phyloP scores from a whole-genome alignment of 768 basidiomycete genomes.

The Panaeolus papilionaceus region DNA sequence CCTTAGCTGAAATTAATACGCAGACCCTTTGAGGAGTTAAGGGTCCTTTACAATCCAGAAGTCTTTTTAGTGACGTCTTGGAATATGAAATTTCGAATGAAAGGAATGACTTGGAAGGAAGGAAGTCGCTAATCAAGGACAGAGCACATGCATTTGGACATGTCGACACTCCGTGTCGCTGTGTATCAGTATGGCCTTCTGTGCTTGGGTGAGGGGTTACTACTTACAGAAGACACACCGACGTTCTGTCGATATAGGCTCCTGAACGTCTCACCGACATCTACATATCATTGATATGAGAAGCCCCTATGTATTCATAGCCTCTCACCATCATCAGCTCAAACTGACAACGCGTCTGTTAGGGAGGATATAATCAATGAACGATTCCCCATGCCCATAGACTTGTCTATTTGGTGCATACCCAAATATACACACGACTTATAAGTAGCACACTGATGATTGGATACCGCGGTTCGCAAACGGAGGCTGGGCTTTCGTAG shows the following conservation, averaged over 20 bases:
- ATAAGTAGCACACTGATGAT: constrained; percentile 3
- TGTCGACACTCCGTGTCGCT: not conserved
- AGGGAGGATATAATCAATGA: not conserved
- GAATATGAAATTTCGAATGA: too few relatives aligned
- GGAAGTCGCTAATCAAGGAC: not conserved
- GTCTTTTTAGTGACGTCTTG: not conserved
- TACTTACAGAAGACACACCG: not conserved
- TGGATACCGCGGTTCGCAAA: not conserved
- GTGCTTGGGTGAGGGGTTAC: constrained; percentile 18
- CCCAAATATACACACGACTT: not conserved
- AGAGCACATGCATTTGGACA: not conserved
- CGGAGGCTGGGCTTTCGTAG: not conserved
- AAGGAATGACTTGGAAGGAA: too few relatives aligned
- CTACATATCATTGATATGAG: constrained; percentile 17
- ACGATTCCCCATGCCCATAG: not conserved
- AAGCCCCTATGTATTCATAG: constrained; percentile 11
- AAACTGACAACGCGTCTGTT: not conserved
- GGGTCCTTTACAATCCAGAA: not conserved
- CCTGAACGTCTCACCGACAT: not conserved
- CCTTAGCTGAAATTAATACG: not conserved
- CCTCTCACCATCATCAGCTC: not conserved
- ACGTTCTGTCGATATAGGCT: constrained; percentile 1
- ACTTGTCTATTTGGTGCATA: constrained; percentile 1
- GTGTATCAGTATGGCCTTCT: not conserved
- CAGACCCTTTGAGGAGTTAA: not conserved